Conservation (phyloP, 2,329 filamentous ascomycete species). For the Ophiostoma quercus region DNA sequence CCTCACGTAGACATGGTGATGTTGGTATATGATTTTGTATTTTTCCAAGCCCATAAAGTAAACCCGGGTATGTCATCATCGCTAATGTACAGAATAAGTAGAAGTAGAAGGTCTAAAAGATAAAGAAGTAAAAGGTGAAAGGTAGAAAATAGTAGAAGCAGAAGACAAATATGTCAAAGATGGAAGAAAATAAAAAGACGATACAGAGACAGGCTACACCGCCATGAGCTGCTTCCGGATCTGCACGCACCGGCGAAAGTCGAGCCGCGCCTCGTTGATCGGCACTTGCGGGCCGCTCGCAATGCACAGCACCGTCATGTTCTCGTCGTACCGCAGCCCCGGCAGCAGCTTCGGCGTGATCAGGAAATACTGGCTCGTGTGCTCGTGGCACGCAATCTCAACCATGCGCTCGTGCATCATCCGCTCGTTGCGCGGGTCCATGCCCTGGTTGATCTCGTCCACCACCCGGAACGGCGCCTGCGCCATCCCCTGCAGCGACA, state of each 20-base stretch:
- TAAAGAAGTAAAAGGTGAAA: too few relatives aligned
- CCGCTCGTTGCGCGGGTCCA: conserved; percentile 97
- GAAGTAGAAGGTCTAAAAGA: too few relatives aligned
- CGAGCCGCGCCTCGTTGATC: conserved; percentile 46
- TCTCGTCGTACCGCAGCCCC: conserved; percentile 75
- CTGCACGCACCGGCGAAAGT: conserved; percentile 37
- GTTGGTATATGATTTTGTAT: neutral
- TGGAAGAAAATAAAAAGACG: neutral
- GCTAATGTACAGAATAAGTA: neutral
- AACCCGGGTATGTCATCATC: neutral
- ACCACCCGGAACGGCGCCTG: conserved; percentile 95
- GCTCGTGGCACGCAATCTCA: conserved; percentile 84
- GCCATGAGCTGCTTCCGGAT: conserved; percentile 23
- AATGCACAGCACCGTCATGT: conserved; percentile 93
- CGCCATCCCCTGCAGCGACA: conserved; percentile 91
- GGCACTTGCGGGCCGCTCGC: conserved; percentile 77
- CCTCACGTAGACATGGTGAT: neutral
- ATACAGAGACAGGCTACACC: neutral
- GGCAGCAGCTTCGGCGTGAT: conserved; percentile 94
- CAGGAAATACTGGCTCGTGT: conserved; percentile 84
- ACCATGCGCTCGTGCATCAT: conserved; percentile 99
- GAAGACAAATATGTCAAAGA: neutral
- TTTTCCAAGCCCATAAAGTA: neutral
- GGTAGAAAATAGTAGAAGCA: too few relatives aligned
- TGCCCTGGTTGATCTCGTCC: conserved; percentile 98